Base-by-base conservation (phyloP, 768 basidiomycete species). In the Pleurotus djamor region DNA sequence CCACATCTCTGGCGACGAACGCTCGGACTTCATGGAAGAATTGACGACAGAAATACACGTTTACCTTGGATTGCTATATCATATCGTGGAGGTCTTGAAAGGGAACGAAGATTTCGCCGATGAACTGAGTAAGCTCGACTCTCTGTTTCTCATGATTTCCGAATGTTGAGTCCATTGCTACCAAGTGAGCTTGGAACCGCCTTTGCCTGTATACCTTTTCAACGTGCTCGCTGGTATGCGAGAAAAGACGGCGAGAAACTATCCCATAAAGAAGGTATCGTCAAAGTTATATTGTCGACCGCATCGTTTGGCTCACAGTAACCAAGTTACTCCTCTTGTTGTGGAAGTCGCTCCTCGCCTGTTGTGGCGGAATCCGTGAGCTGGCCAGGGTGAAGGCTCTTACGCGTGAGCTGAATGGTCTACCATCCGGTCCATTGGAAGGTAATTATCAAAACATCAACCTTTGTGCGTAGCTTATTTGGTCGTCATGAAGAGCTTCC, bases 51-150 rank as follows among this genome's bases (percentile, higher is more conserved):
- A 97, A 71, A 84, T 97, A 59, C 93, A 93, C 7, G 87, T 95
- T n/a, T 92, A 94, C 67, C 83, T 98, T 34, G 94, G 92, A 7
- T 93, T 98, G 87, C 76, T 98, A 47, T 99, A 98, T 71, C 94
- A 97, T 69, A 75, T 98, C 57, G 88, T 98, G 12, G 96, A 98
- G 74, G 83, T 95, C 32, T 94, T 94, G 74, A 91, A 96, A 69
- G 88, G 89, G 3, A 91, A 97, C 64, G 94, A 96, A 60, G 88
- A 94, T 65, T 98, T 98, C 70, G 95, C 92, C 2, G 95, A 97
- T 65, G 96, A 98, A 74, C 79, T 98, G 50, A 98, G 96, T 97
- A 73, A 79, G 96, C 44, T 6, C 17, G 35, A 72, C 9, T 52
- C 7, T 32, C 33, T 37, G 59, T 38, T 33, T 48, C 49, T 45